Base-by-base conservation (phyloP, 257 asterid genomes). In the Salvia hispanica region DNA sequence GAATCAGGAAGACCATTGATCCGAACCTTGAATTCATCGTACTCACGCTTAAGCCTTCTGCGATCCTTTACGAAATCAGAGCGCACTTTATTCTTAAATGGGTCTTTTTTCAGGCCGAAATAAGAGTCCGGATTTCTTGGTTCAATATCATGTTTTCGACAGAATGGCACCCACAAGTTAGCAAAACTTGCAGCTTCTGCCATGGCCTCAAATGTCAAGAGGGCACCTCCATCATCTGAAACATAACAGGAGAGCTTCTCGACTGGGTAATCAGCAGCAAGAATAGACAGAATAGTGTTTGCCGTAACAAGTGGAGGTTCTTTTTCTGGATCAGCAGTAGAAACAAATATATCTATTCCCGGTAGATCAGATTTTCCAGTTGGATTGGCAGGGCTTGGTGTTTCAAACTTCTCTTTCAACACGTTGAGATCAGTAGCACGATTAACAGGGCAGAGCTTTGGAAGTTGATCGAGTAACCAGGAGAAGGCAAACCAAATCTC, bases 121-220 rank as follows among this genome's bases (percentile, higher is more conserved):
- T 88, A 90, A 48, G 95, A 84, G 34, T 90, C 97, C 0, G 95
- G 97, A 45, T 90, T 90, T 77, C 97, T 84, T 0, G 95, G 97
- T 69, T 90, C 95, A 13, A 90, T 84, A 58, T 59, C 70, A 59
- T 90, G 95, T 50, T 90, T 90, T 10, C 95, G 83, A 58, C 97
- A 90, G 70, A 90, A 90, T 2, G 95, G 97, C 21, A 88, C 97
- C 97, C 97, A 90, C 66, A 82, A 48, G 83, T 90, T 86, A 6
- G 97, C 95, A 57, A 86, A 90, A 60, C 97, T 90, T 18, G 97
- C 97, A 66, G 97, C 97, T 80, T 90, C 97, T 3, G 97, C 97
- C 94, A 90, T 86, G 72, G 97, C 97, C 87, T 90, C 97, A 60
- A 90, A 90, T 9, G 97, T 90, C 55, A 90, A 72, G 33, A 90